Conservation (phyloP, 305 asterid genomes). For the Fraxinus albicans region DNA sequence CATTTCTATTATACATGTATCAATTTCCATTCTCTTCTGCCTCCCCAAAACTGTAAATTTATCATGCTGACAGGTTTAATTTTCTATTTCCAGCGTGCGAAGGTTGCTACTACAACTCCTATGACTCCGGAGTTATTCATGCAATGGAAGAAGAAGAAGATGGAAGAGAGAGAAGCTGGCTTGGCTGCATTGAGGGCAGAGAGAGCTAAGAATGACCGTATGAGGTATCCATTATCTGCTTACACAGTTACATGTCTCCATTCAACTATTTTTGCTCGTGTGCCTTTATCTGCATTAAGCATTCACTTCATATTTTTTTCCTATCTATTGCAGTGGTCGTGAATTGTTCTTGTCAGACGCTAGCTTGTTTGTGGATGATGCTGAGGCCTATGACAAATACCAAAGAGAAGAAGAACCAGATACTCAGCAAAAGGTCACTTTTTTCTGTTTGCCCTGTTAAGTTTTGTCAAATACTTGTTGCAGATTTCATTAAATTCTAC, state of each 20-base stretch:
- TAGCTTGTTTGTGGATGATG: slow-evolving; percentile 89
- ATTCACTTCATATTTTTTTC: slow-evolving; percentile 28
- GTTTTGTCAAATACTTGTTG: background rate
- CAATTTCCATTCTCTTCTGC: background rate
- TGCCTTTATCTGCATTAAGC: background rate
- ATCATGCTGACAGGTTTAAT: slow-evolving; percentile 16
- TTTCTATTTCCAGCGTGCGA: slow-evolving; percentile 63
- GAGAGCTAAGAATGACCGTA: slow-evolving; percentile 94
- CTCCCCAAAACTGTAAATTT: background rate
- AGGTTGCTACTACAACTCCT: slow-evolving; percentile 70
- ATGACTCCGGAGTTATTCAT: slow-evolving; percentile 81
- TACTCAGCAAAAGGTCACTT: slow-evolving; percentile 48
- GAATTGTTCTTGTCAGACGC: slow-evolving; percentile 90
- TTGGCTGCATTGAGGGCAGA: slow-evolving; percentile 86
- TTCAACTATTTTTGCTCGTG: slow-evolving; percentile 1
- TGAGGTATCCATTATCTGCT: slow-evolving; percentile 54
- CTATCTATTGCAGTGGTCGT: slow-evolving; percentile 74
- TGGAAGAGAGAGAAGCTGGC: slow-evolving; percentile 75
- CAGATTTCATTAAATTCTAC: slow-evolving; percentile 8
- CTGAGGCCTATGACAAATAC: slow-evolving; percentile 79
- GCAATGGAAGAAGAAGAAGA: slow-evolving; percentile 84
- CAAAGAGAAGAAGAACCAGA: slow-evolving; percentile 59
- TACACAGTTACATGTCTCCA: background rate
- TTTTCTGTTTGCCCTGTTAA: slow-evolving; percentile 13
- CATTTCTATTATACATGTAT: background rate